These are phyloP conservation scores for Melampsora larici-populina DNA, from an alignment of 1,284 basidiomycete genomes.

Conservation along the genomic window DNA sequence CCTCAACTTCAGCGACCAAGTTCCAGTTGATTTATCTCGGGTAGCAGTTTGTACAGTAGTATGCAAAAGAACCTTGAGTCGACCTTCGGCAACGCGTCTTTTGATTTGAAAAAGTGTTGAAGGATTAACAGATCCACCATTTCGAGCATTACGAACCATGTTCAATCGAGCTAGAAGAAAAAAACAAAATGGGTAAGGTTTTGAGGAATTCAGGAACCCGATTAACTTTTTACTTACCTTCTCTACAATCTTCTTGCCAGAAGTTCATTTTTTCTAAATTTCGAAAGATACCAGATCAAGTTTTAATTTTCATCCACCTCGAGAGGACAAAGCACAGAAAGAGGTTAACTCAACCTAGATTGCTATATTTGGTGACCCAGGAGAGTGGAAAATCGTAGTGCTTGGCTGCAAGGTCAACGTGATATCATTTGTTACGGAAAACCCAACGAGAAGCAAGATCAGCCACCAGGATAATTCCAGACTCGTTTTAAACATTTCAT, in stretches of 20 bases:
- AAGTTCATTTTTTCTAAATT: constrained; percentile 36
- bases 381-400: constrained; percentile 43
- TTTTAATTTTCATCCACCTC: too few species aligned
- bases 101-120: constrained; percentile 34
- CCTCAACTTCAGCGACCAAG: constrained; percentile 25
- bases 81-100: constrained; percentile 27
- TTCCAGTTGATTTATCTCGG: constrained; percentile 23
- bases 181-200: background rate
- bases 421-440: background rate
- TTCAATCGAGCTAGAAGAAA: constrained; percentile 26
- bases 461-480: too few species aligned
- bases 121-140: constrained; percentile 43
- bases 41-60: constrained; percentile 29
- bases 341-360: background rate
- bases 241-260: constrained; percentile 42
- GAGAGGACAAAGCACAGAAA: too few species aligned
- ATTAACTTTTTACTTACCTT: constrained; percentile 15
- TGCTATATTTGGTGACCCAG: constrained; percentile 42
- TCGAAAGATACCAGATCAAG: background rate
- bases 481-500: too few species aligned
- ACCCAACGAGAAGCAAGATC: background rate
- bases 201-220: background rate
- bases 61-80: constrained; percentile 27
- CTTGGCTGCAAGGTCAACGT: background rate
- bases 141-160: constrained; percentile 30